Evolutionary conservation across 768 basidiomycete genomes (phyloP), one percentile per base, ranked within the genome.

Genomic region (Gloeopeniophorella convolvens): DNA sequence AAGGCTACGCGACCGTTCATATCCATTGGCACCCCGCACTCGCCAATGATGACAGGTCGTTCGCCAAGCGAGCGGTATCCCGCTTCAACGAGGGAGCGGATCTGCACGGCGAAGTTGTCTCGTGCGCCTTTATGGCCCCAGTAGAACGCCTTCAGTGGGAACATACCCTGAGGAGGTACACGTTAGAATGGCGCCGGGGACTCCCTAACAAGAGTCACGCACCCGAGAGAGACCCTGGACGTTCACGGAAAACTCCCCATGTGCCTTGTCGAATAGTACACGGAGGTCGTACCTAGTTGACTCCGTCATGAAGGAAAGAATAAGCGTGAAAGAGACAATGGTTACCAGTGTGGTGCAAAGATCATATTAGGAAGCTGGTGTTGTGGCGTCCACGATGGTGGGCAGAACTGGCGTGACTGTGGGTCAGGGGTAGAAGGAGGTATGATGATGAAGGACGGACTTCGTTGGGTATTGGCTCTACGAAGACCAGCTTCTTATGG

Each of bases 1-100:
- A 95, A 86, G 0, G 89, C 89, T 56, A 24, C 30, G 16, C 34
- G 35, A 3, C 31, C 1, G 27, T 99, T 97, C 76, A 96, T 80
- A 60, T 99, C 96, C 85, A 98, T 95, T 1, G 95, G 95, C 18
- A 97, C 75, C 26, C 95, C 95, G 55, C 86, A 89, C 66, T 99
- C 95, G 16, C 94, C 94, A 51, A 99, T 77, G 11, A 97, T 66
- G 33, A 91, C 79, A 10, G 95, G 95, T 15, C 68, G 77, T 60
- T 93, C 89, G 21, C 89, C 91, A 0, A 96, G 73, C 3, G 79
- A 71, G 27, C 75, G 65, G 59, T 88, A 80, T 0, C 78, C 84
- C 16, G 76, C 72, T 45, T 86, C 74, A 5, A 90, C 79, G 41
- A 97, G 76, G 54, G 83, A 94, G 7, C 73, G 70, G 28, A 97